Conservation (phyloP, 148 eudicot genomes). For the Polygonum aviculare region DNA sequence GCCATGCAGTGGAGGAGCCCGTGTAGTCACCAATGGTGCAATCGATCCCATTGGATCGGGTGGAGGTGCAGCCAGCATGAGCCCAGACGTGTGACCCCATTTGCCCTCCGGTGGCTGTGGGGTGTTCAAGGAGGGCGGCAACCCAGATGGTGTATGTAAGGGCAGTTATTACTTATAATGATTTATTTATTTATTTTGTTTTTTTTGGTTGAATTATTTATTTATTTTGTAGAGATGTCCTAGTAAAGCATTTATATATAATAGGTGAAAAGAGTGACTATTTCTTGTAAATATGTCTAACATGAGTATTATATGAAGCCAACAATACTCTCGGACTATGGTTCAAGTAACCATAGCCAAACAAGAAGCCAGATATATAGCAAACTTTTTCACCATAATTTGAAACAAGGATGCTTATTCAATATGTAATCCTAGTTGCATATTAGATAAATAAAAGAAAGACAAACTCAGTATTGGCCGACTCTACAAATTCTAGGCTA, state of each 20-base stretch:
- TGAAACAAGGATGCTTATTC: neutral
- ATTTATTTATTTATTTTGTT: conserved; percentile 22
- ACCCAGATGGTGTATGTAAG: conserved; percentile 39
- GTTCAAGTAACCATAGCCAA: neutral
- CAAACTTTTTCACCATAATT: neutral
- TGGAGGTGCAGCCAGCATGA: conserved; percentile 35
- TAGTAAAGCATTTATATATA: conserved; percentile 2
- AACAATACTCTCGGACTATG: neutral
- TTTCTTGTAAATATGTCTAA: too few species aligned
- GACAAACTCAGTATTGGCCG: neutral
- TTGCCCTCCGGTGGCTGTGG: conserved; percentile 11
- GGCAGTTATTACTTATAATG: conserved; percentile 33
- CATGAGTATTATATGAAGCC: too few species aligned
- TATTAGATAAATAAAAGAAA: neutral
- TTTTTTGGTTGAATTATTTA: conserved; percentile 20
- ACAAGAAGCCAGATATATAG: neutral
- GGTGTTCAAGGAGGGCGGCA: conserved; percentile 17
- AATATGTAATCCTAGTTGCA: too few species aligned
- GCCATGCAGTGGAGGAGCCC: conserved; percentile 26
- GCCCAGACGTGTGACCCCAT: conserved; percentile 43
- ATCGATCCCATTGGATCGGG: conserved; percentile 19
- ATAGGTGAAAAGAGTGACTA: neutral
- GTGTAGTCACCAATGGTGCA: conserved; percentile 46
- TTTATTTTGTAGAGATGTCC: conserved; percentile 20
- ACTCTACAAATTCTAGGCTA: neutral